These are phyloP conservation scores for Phytophthora podocarpi DNA, from an alignment of 352 stramenopile genomes.

Conservation along the genomic window DNA sequence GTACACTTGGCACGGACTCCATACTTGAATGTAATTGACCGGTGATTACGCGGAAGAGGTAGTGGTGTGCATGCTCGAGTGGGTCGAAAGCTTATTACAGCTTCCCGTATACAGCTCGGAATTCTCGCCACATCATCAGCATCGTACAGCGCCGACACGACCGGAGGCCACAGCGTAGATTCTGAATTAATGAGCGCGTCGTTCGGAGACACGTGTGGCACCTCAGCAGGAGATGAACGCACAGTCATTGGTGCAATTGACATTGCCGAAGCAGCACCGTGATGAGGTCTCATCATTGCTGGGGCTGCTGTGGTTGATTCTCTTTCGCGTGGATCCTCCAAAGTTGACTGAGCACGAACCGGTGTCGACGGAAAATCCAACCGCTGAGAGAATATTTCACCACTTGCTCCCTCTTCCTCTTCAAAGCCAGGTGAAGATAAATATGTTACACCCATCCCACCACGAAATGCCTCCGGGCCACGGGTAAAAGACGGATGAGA, in stretches of 20 bases:
- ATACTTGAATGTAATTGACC: conserved; percentile 4
- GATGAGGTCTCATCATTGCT: too few species aligned
- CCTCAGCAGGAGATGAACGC: not conserved
- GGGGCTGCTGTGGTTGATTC: too few species aligned
- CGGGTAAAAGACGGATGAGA: too few species aligned
- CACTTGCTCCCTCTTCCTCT: too few species aligned
- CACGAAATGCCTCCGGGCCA: too few species aligned
- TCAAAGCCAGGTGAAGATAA: too few species aligned
- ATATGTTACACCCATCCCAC: too few species aligned
- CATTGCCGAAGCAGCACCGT: too few species aligned
- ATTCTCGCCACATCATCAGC: not conserved
- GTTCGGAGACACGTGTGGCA: not conserved
- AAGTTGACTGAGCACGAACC: too few species aligned
- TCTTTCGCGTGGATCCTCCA: too few species aligned
- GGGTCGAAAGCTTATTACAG: not conserved
- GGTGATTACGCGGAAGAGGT: not conserved
- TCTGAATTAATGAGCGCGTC: not conserved
- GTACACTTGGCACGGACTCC: not conserved
- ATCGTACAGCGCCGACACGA: not conserved
- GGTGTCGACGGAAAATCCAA: too few species aligned
- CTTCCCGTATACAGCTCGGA: not conserved
- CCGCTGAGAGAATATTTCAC: too few species aligned
- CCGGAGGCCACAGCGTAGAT: not conserved
- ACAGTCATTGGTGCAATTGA: not conserved
- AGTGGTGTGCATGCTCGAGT: not conserved